A percentile compares a stretch with the other conserved stretches of the same genome.
Conservation (phyloP, 1,284 basidiomycete genomes). For the Trichosporon coremiiforme region DNA sequence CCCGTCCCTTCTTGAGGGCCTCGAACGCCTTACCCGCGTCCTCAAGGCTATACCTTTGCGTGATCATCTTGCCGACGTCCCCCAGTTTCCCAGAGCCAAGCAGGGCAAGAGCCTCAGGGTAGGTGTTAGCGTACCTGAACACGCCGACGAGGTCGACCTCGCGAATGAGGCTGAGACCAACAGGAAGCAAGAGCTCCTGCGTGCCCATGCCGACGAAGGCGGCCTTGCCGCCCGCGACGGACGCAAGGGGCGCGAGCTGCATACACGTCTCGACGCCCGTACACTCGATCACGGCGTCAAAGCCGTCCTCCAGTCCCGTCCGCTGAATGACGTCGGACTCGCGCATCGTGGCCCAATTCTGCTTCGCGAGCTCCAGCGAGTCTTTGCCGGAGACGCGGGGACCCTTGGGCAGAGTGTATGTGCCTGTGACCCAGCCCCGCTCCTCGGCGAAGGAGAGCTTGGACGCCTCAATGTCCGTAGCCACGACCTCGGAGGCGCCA, state of each 20-base stretch:
- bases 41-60: slow-evolving; percentile 72
- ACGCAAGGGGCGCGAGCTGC: slow-evolving; percentile 65
- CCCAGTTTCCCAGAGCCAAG: slow-evolving; percentile 66
- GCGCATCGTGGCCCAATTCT: slow-evolving; percentile 60
- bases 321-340: slow-evolving; percentile 35
- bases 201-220: slow-evolving; percentile 96
- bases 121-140: slow-evolving; percentile 77
- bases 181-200: slow-evolving; percentile 76
- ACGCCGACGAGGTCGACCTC: slow-evolving; percentile 93
- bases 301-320: slow-evolving; percentile 68
- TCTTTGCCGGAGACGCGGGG: slow-evolving; percentile 62
- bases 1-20: slow-evolving; percentile 71
- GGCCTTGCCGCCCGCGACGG: slow-evolving; percentile 73
- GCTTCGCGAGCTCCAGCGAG: slow-evolving; percentile 67
- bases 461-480: slow-evolving; percentile 79
- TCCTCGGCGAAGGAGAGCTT: slow-evolving; percentile 74
- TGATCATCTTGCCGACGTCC: slow-evolving; percentile 73
- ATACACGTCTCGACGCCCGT: slow-evolving; percentile 89
- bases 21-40: slow-evolving; percentile 75
- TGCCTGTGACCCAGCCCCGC: slow-evolving; percentile 75
- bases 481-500: slow-evolving; percentile 71
- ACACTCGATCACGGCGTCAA: slow-evolving; percentile 87
- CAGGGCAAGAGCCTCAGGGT: slow-evolving; percentile 77
- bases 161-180: slow-evolving; percentile 76
- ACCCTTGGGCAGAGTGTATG: slow-evolving; percentile 66